These are phyloP conservation scores for Coriolopsis trogii DNA, from an alignment of 1,284 basidiomycete species.

Conservation along the genomic window DNA sequence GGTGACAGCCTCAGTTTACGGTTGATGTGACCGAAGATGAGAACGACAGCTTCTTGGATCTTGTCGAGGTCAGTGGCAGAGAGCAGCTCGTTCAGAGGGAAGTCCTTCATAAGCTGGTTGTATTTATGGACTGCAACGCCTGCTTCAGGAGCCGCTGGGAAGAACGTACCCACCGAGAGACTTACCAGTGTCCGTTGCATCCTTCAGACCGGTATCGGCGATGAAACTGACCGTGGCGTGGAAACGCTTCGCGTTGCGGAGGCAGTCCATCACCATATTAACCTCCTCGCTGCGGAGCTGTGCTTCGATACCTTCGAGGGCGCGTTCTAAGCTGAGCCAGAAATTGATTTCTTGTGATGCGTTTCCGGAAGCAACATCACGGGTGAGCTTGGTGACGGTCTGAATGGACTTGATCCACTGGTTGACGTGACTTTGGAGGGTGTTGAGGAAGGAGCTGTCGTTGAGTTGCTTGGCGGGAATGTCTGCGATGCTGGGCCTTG, in stretches of 20 bases:
- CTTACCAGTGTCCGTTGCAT: conserved; percentile 84
- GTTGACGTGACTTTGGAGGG: conserved; percentile 93
- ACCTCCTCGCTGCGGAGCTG: conserved; percentile 94
- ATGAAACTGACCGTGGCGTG: conserved; percentile 98
- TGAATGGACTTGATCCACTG: conserved; percentile 99
- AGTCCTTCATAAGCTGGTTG: conserved; percentile 98
- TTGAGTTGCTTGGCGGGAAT: conserved; percentile 76
- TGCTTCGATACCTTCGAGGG: conserved; percentile 90
- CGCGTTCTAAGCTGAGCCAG: conserved; percentile 94
- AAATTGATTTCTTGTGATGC: conserved; percentile 99
- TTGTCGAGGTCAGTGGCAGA: conserved; percentile 96
- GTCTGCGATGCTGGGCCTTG: conserved; percentile 75
- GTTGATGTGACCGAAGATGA: conserved; percentile 94
- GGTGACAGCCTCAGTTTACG: conserved; percentile 95
- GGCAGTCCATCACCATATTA: conserved; percentile 92
- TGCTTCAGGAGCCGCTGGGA: not conserved
- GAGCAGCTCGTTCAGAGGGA: conserved; percentile 94
- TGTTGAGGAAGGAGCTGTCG: conserved; percentile 93
- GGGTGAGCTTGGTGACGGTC: conserved; percentile 90
- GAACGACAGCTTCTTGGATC: conserved; percentile 84
- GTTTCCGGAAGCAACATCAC: conserved; percentile 94
- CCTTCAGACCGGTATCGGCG: conserved; percentile 95
- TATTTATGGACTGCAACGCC: conserved; percentile 83
- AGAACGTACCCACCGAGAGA: conserved; percentile 14
- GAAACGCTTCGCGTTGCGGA: conserved; percentile 96